Conservation (phyloP, 129 eudicot genomes). For the Centella asiatica region DNA sequence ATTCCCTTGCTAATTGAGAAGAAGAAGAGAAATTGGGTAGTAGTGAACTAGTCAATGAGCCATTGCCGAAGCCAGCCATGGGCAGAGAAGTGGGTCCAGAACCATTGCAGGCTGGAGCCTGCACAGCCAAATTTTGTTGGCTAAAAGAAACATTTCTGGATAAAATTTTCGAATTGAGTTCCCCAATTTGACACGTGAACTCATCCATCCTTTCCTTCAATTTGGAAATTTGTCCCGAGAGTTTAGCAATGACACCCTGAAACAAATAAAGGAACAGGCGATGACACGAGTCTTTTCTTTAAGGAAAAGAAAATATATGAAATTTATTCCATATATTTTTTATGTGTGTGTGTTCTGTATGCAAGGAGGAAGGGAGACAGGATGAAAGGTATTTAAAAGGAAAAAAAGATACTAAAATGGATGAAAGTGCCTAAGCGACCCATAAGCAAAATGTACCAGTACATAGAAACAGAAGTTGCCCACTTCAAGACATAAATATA, state of each 20-base stretch:
- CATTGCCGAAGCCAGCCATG: conserved; percentile 62
- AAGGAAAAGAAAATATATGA: no score
- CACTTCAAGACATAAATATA: not conserved
- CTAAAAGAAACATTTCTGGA: conserved; percentile 43
- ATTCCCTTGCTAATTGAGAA: conserved; percentile 69
- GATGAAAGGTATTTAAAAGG: no score
- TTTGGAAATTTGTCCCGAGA: conserved; percentile 78
- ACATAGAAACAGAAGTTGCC: no score
- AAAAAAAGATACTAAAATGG: no score
- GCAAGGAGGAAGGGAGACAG: no score
- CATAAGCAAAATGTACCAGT: no score
- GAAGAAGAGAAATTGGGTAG: conserved; percentile 67
- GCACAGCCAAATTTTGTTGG: conserved; percentile 69
- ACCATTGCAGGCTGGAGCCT: conserved; percentile 68
- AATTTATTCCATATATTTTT: no score
- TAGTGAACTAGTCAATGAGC: conserved; percentile 37
- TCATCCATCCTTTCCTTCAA: conserved; percentile 88
- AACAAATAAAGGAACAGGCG: conserved; percentile 7
- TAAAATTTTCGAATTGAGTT: conserved; percentile 55
- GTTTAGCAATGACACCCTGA: conserved; percentile 60
- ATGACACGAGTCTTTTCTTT: no score
- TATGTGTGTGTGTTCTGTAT: no score
- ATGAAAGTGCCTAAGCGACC: no score
- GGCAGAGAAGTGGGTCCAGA: conserved; percentile 50
- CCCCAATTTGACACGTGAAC: conserved; percentile 71